Conservation (phyloP, 495 filamentous ascomycete genomes). For the Trichoderma erinaceum region DNA sequence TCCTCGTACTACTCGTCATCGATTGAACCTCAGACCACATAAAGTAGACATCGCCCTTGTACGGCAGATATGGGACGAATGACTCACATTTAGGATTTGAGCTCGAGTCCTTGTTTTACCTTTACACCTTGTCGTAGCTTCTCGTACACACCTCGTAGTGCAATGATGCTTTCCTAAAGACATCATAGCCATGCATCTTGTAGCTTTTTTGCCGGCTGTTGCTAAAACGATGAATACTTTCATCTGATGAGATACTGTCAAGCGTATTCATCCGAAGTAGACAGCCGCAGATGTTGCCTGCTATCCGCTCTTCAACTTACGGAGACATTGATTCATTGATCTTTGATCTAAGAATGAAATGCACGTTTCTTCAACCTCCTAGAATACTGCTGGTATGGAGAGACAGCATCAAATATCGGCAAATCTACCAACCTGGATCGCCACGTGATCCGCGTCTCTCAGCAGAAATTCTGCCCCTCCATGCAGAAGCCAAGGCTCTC, state of each 20-base stretch:
- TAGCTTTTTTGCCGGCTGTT: too few species aligned
- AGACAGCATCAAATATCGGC: not conserved
- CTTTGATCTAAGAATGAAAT: too few species aligned
- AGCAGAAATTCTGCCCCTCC: slow-evolving; percentile 16
- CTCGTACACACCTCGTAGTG: not conserved
- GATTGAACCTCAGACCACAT: not conserved
- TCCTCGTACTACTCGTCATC: not conserved
- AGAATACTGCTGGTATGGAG: not conserved
- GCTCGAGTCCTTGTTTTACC: not conserved
- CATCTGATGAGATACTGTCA: too few species aligned
- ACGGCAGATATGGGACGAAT: not conserved
- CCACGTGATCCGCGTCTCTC: slow-evolving; percentile 7
- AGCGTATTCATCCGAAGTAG: too few species aligned
- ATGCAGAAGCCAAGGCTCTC: not conserved
- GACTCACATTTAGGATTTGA: not conserved
- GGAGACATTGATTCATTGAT: too few species aligned
- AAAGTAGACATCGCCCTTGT: not conserved
- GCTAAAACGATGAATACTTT: too few species aligned
- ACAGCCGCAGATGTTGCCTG: too few species aligned
- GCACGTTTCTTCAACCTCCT: too few species aligned
- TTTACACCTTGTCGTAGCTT: not conserved
- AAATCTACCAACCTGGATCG: not conserved
- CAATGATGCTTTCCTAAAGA: too few species aligned
- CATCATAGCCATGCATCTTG: too few species aligned
- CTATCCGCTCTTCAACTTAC: too few species aligned